Evolutionary conservation across 2,329 filamentous ascomycete species (phyloP).

Genomic region (Aspergillus sp.): DNA sequence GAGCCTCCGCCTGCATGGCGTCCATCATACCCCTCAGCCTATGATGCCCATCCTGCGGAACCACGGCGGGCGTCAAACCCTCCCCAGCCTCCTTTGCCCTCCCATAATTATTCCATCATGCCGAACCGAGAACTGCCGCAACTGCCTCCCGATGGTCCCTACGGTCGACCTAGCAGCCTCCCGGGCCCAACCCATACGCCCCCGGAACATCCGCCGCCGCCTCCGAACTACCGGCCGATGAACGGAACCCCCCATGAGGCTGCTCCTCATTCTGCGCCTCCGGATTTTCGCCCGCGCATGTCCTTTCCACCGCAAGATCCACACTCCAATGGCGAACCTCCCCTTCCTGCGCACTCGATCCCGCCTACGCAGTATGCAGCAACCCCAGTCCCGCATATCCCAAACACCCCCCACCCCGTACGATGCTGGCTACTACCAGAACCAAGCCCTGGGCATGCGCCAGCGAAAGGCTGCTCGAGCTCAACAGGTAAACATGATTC

Average conservation of each 20-base stretch:
- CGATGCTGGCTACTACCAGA: slow-evolving; percentile 30
- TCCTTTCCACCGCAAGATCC: slow-evolving; percentile 25
- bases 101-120: slow-evolving; percentile 25
- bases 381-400: slow-evolving; percentile 18
- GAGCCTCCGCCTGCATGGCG: slow-evolving; percentile 25
- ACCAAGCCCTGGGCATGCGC: slow-evolving; percentile 25
- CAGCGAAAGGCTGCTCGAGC: slow-evolving; percentile 37
- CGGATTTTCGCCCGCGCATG: slow-evolving; percentile 30
- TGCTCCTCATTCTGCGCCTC: slow-evolving; percentile 26
- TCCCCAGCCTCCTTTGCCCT: slow-evolving; percentile 22
- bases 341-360: slow-evolving; percentile 23
- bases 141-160: slow-evolving; percentile 28
- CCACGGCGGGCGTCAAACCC: slow-evolving; percentile 24
- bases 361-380: slow-evolving; percentile 24
- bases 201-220: slow-evolving; percentile 18
- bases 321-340: slow-evolving; percentile 23
- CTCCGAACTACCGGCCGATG: slow-evolving; percentile 26
- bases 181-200: slow-evolving; percentile 24
- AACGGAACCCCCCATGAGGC: slow-evolving; percentile 29
- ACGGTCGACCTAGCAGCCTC: slow-evolving; percentile 26
- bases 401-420: slow-evolving; percentile 19
- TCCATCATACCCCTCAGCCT: slow-evolving; percentile 19
- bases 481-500: slow-evolving; percentile 28
- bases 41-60: slow-evolving; percentile 23
- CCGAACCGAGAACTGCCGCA: slow-evolving; percentile 31